Evolutionary conservation across 2,329 filamentous ascomycete genomes (phyloP).

Genomic region (Cercospora sojina): DNA sequence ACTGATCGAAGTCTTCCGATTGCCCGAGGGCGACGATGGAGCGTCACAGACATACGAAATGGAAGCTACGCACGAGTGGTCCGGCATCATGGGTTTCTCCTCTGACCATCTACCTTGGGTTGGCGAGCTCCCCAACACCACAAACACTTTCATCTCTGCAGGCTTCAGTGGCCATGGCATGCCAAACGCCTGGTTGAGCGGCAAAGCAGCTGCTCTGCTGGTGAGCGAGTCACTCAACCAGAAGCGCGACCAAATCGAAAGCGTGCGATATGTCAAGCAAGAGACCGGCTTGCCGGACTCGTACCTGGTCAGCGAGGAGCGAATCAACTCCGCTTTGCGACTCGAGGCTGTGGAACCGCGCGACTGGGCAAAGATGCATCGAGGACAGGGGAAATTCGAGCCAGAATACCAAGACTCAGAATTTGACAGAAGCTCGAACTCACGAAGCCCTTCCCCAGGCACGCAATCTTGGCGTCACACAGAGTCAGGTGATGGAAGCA

Average conservation of each 20-base stretch:
- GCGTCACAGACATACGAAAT: conserved; percentile 44
- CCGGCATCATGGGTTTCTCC: conserved; percentile 76
- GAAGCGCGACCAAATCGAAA: conserved; percentile 11
- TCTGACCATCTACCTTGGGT: conserved; percentile 70
- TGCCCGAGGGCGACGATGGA: conserved; percentile 35
- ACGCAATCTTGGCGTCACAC: background rate
- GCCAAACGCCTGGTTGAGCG: conserved; percentile 69
- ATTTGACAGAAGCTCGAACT: too few species aligned
- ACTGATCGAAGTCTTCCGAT: conserved; percentile 39
- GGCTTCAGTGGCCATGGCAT: conserved; percentile 66
- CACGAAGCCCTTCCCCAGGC: background rate
- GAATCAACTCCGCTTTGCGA: conserved; percentile 31
- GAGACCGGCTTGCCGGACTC: conserved; percentile 31
- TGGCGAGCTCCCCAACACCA: conserved; percentile 59
- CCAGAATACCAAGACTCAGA: background rate
- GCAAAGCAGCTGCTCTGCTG: conserved; percentile 61
- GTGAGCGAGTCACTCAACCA: conserved; percentile 45
- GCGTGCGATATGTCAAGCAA: conserved; percentile 19
- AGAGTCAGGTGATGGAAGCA: background rate
- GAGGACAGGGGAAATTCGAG: background rate
- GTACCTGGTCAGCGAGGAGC: conserved; percentile 31
- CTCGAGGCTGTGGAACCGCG: conserved; percentile 31
- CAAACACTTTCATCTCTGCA: conserved; percentile 34
- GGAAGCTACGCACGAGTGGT: conserved; percentile 60
- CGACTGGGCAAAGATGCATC: conserved; percentile 31